Base-by-base conservation (phyloP, 768 basidiomycete genomes). In the Lentinula guzmanii region DNA sequence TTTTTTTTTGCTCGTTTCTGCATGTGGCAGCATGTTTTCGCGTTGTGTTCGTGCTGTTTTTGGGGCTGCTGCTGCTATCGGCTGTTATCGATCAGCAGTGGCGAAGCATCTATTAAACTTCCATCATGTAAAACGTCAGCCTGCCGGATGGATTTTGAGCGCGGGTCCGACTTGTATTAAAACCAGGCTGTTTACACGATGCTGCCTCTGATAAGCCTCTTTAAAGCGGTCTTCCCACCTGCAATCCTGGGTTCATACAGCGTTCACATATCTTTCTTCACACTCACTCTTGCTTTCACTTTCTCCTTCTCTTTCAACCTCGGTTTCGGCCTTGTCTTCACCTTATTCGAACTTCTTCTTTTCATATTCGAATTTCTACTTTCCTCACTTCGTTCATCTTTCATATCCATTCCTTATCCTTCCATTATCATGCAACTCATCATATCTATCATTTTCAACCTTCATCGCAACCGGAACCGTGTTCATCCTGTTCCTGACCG, bases 371-470 rank as follows among this genome's bases (percentile, higher is more conserved):
- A 52, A 48, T 53, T 52, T 31, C 54, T 64, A 37, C 43, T 52
- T 50, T 61, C 61, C 58, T 58, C 46, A 53, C 45, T 37, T 39
- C 31, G 37, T 18, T 52, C 13, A n/a, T 51, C 24, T 28, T 52
- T 66, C 18, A 52, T 52, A 58, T 33, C 58, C 65, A 51, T 61
- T 64, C 43, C 34, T 60, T 60, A 55, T 66, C 65, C 55, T 64
- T 61, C 39, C 55, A 60, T 62, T 33, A 46, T 60, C 65, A 50
- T 63, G 60, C 52, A 54, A 52, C 57, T 51, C 58, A 50, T 62
- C 58, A 43, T 57, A 46, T 55, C 61, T 48, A 71, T 82, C 62
- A 69, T 82, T 61, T 67, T 80, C 46, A 48, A 48, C 21, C 46
- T 48, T 11, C 46, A 48, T n/a, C 46, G 46, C 21, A 48, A 48